Evolutionary conservation across 1,139 yeast species (phyloP), one percentile per base, ranked within the genome.

Genomic region (Kodamaea alishanica): DNA sequence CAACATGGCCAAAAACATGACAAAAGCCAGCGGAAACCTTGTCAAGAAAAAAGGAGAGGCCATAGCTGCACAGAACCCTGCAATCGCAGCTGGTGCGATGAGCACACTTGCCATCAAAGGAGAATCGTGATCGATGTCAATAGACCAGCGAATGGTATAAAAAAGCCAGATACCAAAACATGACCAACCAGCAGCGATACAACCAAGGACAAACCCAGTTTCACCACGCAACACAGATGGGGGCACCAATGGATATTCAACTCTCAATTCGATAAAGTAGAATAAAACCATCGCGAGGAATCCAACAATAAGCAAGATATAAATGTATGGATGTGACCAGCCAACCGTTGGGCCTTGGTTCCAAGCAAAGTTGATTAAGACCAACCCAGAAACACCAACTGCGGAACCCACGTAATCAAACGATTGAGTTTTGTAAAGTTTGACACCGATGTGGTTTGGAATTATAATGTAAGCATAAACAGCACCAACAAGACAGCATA

Each of bases 261-360:
- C 71, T 24, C 47, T 50, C 23, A 45, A 41, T 45, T 74, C 79
- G 12, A 71, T 51, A 26, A 50, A 49, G 34, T 60, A 52, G 42
- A 77, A 75, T 1, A 51, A 59, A 0, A 41, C 65, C 38, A 77
- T 41, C 23, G 60, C 49, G 2, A 70, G 24, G 2, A 65, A 42
- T 0, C 83, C 81, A 10, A 77, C 64, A 27, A 79, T 74, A 20
- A 79, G 58, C 10, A 77, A 50, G 1, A 69, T 64, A 46, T 76
- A 77, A 4, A 73, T 75, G 44, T 77, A 77, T 0, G 72, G 70
- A 2, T 38, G 52, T 2, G 63, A 54, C 83, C 84, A 79, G 6
- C 81, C 84, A 2, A 72, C 75, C 24, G 67, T 70, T 0, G 86
- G 83, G 6, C 80, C 85, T 49, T 80, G 81, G 48, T 79, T 79